Base-by-base conservation (phyloP, 75 land plant species). In the Chamaecyparis obtusa region DNA sequence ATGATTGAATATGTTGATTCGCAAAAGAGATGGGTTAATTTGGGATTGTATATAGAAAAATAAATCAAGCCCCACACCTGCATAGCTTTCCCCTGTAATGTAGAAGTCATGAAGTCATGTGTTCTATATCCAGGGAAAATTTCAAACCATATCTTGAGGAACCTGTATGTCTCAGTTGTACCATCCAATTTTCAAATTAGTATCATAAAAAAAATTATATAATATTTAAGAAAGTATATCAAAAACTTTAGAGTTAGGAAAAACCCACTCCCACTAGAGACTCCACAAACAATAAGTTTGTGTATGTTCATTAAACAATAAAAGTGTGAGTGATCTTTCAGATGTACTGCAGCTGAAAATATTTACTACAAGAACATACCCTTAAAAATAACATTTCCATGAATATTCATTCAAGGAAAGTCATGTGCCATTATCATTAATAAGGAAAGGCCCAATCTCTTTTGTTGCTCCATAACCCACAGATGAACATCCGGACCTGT, bases 121-220 rank as follows among this genome's bases (percentile, higher is more conserved):
- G 77, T 19, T 84, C 91, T 93, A 82, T 90, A 96, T 81, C 91
- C 89, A 3, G 95, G 97, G 64, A 93, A 96, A 71, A 91, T 92
- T 84, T 89, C 71, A 56, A 96, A 83, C 98, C 98, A 96, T 36
- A 88, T 89, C 37, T 90, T 87, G 56, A 96, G 67, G 88, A 96
- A 96, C 32, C 32, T 88, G 48, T 92, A 93, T 51, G 93, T 95
- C 87, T 88, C 87, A 79, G 98, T 97, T 95, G n/a, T 51, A 30
- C 30, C 19, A 49, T 5, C 27, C 9, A 10, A 83, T 13, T 77
- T 3, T 30, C 4, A 77, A 39, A 79, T 41, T 41, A 79, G 46
- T 41, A 7, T 39, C 57, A 5, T 16, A n/a, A n/a, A 0, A 41
- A 27, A 5, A 0, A 9, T 4, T 27, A 5, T n/a, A 1, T 27